Evolutionary conservation across 495 filamentous ascomycete species (phyloP), one percentile per base, ranked within the genome.

Genomic region (Evernia prunastri): DNA sequence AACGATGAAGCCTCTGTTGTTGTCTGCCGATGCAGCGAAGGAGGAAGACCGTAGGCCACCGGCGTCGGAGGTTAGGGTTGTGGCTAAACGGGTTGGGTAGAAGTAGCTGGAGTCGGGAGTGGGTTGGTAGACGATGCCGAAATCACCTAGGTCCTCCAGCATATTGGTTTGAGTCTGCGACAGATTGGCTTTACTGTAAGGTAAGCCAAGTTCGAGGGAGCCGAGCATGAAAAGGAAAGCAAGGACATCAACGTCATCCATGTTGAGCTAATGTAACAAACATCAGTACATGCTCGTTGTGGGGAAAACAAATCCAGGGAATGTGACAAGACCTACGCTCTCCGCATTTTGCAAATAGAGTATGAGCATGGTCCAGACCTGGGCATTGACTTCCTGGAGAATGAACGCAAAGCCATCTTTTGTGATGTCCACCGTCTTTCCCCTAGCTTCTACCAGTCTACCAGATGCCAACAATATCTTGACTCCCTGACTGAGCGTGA

Each of bases 141-240:
- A 92, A 74, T 97, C 94, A 54, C 86, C 79, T 25, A 98, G 83
- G 65, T 91, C 86, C 37, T 87, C 83, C 23, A 98, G 81, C 82
- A 96, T 96, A 63, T 88, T 86, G n/a, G 83, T 79, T 70, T 97
- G 92, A 4, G 88, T 87, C 27, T 86, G 80, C 7, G 89, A 88
- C 49, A 98, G 80, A 36, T 88, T 87, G 15, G 82, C 79, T 63
- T 89, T 94, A 69, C 87, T 86, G 78, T 98, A 97, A 27, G 88
- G 88, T 63, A 88, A 86, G 20, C 95, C 94, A 10, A 97, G 87
- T 71, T 96, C 91, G 51, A 97, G 82, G 63, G 87, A 91, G 43
- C 91, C 92, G n/a, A 98, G 86, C 75, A 96, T 88, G 76, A 98
- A 96, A 68, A 98, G 81, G 70, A 98, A 98, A 25, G 89, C 90